Evolutionary conservation across 2,329 filamentous ascomycete genomes (phyloP).

Genomic region (Sporothrix phasma): DNA sequence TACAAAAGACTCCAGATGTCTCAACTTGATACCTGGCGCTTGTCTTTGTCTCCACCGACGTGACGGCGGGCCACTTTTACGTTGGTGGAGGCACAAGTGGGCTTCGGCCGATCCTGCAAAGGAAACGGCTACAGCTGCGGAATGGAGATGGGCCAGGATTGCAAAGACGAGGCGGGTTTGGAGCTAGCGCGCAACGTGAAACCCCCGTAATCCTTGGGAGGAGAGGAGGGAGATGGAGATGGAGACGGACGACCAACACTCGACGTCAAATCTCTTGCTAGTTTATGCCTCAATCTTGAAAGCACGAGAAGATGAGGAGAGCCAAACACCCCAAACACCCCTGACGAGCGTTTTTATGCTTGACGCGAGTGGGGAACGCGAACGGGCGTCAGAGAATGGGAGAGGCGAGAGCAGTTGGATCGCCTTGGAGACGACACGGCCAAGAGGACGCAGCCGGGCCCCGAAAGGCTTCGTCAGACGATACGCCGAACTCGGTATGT

Average conservation of each 20-base stretch:
- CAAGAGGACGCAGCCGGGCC: too few species aligned
- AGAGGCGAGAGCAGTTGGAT: not conserved
- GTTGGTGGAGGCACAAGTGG: not conserved
- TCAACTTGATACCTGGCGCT: not conserved
- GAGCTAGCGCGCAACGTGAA: slow-evolving; percentile 8
- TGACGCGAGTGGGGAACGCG: not conserved
- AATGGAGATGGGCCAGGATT: slow-evolving; percentile 6
- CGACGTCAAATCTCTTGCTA: not conserved
- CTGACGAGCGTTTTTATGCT: not conserved
- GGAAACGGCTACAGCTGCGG: slow-evolving; percentile 11
- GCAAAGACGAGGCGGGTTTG: not conserved
- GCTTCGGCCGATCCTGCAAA: slow-evolving; percentile 7
- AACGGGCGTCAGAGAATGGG: not conserved
- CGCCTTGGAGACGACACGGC: not conserved
- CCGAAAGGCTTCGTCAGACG: too few species aligned
- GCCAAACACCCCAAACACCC: not conserved
- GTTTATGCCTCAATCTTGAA: slow-evolving; percentile 2
- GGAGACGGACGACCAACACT: not conserved
- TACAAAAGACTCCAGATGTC: too few species aligned
- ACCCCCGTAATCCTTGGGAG: slow-evolving; percentile 8
- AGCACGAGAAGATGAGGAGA: not conserved
- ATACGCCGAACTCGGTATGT: too few species aligned
- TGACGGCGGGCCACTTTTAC: not conserved
- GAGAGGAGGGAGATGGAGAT: not conserved
- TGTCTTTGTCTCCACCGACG: not conserved